These are phyloP conservation scores for Mycena metata DNA, from an alignment of 768 basidiomycete species.

Conservation along the genomic window DNA sequence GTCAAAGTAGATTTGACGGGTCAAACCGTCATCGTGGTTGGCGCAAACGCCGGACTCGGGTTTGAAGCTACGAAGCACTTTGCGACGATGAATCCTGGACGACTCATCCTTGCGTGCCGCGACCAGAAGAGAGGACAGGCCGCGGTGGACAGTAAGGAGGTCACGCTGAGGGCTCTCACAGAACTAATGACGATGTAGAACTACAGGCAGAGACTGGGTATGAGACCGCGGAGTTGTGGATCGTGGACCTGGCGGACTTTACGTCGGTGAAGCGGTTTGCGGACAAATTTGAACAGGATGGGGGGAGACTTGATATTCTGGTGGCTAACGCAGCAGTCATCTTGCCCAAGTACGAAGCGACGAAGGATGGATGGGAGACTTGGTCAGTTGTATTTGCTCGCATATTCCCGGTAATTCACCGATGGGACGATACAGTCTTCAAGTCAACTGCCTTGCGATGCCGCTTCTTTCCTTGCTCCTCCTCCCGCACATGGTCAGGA, in stretches of 20 bases:
- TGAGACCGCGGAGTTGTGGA: conserved; percentile 44
- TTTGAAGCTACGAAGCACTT: conserved; percentile 47
- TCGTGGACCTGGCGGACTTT: conserved; percentile 52
- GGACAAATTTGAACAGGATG: conserved; percentile 42
- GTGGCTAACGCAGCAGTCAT: conserved; percentile 49
- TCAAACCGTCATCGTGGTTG: conserved; percentile 35
- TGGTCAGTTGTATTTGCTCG: conserved; percentile 15
- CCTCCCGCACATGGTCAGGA: conserved; percentile 46
- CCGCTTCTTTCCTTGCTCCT: conserved; percentile 48
- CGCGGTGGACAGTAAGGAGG: conserved; percentile 28
- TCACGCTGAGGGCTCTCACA: too few species aligned
- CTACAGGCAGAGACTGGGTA: conserved; percentile 29
- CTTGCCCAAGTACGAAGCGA: conserved; percentile 37
- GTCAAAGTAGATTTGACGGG: conserved; percentile 37
- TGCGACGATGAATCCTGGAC: conserved; percentile 46
- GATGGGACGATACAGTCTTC: conserved; percentile 42
- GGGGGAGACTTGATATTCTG: conserved; percentile 46
- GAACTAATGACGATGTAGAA: conserved; percentile 1
- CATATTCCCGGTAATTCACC: not conserved
- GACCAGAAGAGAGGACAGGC: conserved; percentile 32
- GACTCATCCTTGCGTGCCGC: conserved; percentile 52
- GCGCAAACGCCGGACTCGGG: conserved; percentile 40
- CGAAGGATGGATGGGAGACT: conserved; percentile 52
- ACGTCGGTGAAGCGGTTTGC: conserved; percentile 49
- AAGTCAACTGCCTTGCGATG: conserved; percentile 52